Conservation (phyloP, 1,284 basidiomycete genomes). For the Phlebopus sp. region DNA sequence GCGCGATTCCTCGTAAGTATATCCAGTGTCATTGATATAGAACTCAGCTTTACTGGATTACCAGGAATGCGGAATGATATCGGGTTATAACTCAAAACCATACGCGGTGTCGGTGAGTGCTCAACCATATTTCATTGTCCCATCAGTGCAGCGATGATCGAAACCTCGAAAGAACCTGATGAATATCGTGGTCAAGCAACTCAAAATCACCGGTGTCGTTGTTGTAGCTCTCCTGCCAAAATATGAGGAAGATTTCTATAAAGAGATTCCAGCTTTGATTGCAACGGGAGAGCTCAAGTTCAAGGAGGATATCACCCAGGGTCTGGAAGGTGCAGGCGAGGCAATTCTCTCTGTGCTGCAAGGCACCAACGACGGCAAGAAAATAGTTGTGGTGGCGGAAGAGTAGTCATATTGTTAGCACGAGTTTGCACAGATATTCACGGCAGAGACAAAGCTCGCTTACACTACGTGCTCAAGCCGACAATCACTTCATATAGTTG, state of each 20-base stretch:
- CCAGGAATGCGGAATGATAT: conserved; percentile 18
- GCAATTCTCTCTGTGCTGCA: conserved; percentile 20
- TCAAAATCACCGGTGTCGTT: conserved; percentile 11
- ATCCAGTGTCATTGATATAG: too few species aligned
- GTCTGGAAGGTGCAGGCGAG: conserved; percentile 15
- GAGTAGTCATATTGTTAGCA: background rate
- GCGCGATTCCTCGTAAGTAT: conserved; percentile 44
- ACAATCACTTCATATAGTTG: background rate
- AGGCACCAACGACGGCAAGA: conserved; percentile 21
- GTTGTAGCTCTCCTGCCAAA: conserved; percentile 6
- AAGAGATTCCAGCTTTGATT: conserved; percentile 12
- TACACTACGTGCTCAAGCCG: background rate
- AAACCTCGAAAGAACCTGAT: conserved; percentile 6
- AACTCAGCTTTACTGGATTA: background rate
- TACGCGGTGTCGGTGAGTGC: background rate
- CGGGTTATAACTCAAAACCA: background rate
- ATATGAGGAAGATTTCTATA: conserved; percentile 8
- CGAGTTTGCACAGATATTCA: background rate
- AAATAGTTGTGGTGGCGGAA: conserved; percentile 13
- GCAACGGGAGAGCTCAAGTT: conserved; percentile 7
- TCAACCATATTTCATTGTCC: background rate
- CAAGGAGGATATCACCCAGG: conserved; percentile 12
- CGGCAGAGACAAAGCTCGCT: background rate
- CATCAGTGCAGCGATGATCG: background rate
- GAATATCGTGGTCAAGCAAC: conserved; percentile 9